phyloP scores from a whole-genome alignment of 805 yeast species.

The Candida tallmaniae region DNA sequence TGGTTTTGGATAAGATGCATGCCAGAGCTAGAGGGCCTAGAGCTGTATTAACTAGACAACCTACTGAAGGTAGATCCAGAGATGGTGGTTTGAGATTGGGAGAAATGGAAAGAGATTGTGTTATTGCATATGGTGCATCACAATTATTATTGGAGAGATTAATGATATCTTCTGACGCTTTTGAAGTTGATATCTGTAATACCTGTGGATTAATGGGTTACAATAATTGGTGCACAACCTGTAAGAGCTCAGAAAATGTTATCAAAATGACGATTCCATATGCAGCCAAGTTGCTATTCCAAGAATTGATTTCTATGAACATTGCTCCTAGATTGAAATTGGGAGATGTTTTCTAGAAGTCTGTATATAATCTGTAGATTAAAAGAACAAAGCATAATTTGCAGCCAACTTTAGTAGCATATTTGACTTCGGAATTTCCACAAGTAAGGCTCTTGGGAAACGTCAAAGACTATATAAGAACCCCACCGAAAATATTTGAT shows the following conservation, averaged over 20 bases:
- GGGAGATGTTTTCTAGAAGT: conserved; percentile 71
- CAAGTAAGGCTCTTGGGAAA: too few species aligned
- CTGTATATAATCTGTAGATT: too few species aligned
- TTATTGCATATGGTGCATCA: conserved; percentile 98
- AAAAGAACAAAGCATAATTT: too few species aligned
- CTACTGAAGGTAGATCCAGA: conserved; percentile 97
- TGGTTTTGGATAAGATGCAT: conserved; percentile 99
- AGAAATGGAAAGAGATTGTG: conserved; percentile 99
- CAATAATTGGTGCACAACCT: conserved; percentile 96
- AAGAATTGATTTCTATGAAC: conserved; percentile 96
- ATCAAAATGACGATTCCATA: conserved; percentile 96
- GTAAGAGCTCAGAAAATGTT: conserved; percentile 81
- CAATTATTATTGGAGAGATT: conserved; percentile 88
- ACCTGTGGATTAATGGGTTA: conserved; percentile 96
- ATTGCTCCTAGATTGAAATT: conserved; percentile 92
- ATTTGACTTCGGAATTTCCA: too few species aligned
- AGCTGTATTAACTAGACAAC: conserved; percentile 96
- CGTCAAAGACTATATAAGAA: too few species aligned
- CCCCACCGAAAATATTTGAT: too few species aligned
- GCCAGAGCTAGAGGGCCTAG: conserved; percentile 99
- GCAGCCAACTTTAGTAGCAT: too few species aligned
- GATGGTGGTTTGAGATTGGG: conserved; percentile 99
- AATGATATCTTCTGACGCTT: conserved; percentile 96
- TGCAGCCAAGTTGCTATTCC: conserved; percentile 97
- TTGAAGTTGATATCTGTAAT: conserved; percentile 93